phyloP scores from a whole-genome alignment of 2,329 filamentous ascomycete genomes.

The Sporothrix protearum region DNA sequence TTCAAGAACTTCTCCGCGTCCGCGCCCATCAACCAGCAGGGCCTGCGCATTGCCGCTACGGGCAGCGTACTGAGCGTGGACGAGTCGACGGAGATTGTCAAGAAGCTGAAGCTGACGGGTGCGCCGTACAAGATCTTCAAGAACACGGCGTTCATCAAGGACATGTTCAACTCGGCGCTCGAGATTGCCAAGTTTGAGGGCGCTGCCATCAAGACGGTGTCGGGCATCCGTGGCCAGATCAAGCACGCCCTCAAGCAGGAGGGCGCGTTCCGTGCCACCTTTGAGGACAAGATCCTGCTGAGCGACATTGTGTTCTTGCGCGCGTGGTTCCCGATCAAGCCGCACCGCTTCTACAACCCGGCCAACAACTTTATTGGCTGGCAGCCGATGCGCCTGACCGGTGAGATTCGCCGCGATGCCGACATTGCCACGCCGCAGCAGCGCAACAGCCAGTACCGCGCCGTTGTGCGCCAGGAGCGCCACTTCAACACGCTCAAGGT shows the following conservation, averaged over 20 bases:
- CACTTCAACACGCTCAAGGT: slow-evolving; percentile 77
- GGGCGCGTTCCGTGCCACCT: slow-evolving; percentile 92
- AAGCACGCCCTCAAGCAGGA: slow-evolving; percentile 95
- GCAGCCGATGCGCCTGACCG: slow-evolving; percentile 91
- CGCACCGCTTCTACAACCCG: slow-evolving; percentile 94
- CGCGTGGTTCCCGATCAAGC: slow-evolving; percentile 95
- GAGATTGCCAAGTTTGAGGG: slow-evolving; percentile 99
- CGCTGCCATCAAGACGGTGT: slow-evolving; percentile 91
- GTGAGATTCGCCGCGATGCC: slow-evolving; percentile 77
- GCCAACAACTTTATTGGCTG: slow-evolving; percentile 91
- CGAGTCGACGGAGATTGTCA: slow-evolving; percentile 94
- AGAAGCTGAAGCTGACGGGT: slow-evolving; percentile 80
- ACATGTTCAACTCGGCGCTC: slow-evolving; percentile 91
- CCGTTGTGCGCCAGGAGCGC: slow-evolving; percentile 61
- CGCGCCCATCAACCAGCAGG: slow-evolving; percentile 55
- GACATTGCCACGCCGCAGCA: slow-evolving; percentile 71
- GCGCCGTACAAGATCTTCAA: slow-evolving; percentile 95
- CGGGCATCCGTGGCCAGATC: slow-evolving; percentile 92
- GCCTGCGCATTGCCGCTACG: slow-evolving; percentile 91
- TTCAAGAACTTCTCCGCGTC: slow-evolving; percentile 84
- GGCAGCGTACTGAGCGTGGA: slow-evolving; percentile 93
- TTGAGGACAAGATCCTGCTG: slow-evolving; percentile 97
- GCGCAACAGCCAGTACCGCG: slow-evolving; percentile 81
- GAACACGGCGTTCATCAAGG: slow-evolving; percentile 97
- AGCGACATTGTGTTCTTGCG: slow-evolving; percentile 94